Percentiles rank a stretch among this genome's conserved stretches.
phyloP scores from a whole-genome alignment of 2,329 filamentous ascomycete species.

The Paecilomyces formosus region DNA sequence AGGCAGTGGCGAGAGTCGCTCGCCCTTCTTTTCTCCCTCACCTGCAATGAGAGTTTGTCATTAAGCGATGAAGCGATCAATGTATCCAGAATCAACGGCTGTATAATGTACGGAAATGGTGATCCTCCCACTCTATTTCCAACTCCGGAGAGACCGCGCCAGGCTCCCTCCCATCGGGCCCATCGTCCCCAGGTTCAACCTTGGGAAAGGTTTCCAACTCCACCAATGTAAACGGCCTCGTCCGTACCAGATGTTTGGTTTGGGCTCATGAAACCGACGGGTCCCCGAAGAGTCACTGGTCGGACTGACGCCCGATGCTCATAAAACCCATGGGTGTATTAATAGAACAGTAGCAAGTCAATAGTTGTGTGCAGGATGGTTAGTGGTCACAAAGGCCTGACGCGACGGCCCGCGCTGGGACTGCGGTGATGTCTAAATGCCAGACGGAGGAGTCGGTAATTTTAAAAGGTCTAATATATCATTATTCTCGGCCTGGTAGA shows the following conservation, averaged over 20 bases:
- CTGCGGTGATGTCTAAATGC: neutral
- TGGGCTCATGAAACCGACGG: neutral
- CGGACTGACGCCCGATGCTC: neutral
- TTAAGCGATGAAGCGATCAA: neutral
- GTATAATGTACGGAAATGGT: neutral
- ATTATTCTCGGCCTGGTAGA: neutral
- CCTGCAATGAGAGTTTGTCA: neutral
- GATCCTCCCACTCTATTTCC: neutral
- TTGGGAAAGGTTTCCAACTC: neutral
- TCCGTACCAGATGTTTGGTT: neutral
- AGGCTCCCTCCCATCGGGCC: neutral
- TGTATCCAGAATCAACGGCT: neutral
- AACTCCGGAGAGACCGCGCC: neutral
- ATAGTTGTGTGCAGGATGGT: neutral
- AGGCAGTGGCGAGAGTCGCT: neutral
- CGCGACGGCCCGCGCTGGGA: neutral
- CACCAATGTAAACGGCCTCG: neutral
- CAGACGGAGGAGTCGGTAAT: neutral
- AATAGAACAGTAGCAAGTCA: neutral
- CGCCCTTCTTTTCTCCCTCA: neutral
- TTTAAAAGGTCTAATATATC: neutral
- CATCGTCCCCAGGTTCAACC: neutral
- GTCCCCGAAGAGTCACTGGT: neutral
- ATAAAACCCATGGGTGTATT: neutral
- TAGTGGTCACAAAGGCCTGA: neutral